Percentiles rank a stretch among this genome's conserved stretches.
Evolutionary conservation across 78 protist species (phyloP).

Genomic region (Polysphondylium violaceum): DNA sequence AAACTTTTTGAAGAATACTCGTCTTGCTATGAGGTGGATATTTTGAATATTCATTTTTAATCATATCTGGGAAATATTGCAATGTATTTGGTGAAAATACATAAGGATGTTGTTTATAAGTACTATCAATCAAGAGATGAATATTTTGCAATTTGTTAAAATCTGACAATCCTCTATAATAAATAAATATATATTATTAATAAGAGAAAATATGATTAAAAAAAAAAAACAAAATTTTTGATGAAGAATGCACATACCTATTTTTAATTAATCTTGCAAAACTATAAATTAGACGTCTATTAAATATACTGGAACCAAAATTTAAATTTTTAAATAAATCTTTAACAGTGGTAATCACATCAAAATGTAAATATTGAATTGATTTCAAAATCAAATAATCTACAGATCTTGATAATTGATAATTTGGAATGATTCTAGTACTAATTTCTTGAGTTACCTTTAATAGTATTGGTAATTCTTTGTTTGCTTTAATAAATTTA

Average conservation of each 20-base stretch:
- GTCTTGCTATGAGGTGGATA: neutral
- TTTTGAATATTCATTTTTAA: slow-evolving; percentile 6
- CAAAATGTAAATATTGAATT: neutral
- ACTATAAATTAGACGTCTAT: slow-evolving; percentile 6
- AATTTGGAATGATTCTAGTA: neutral
- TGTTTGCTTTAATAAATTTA: slow-evolving; percentile 7
- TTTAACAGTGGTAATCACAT: slow-evolving; percentile 2
- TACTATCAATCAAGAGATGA: neutral
- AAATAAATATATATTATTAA: neutral
- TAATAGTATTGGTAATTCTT: neutral
- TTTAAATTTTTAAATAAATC: slow-evolving; percentile 9
- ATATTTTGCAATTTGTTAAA: slow-evolving; percentile 1
- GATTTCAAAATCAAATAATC: slow-evolving; percentile 12
- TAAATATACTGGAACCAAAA: neutral
- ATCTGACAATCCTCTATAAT: slow-evolving; percentile 14
- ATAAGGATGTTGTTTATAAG: neutral
- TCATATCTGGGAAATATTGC: slow-evolving; percentile 33
- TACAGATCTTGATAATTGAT: slow-evolving; percentile 16
- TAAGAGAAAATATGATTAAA: neutral
- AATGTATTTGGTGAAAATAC: neutral
- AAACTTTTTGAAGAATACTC: slow-evolving; percentile 22
- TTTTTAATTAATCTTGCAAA: slow-evolving; percentile 34
- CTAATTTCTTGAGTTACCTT: neutral
- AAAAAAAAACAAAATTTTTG: neutral
- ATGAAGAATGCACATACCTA: neutral